phyloP scores from a whole-genome alignment of 148 eudicot genomes.

The Silene latifolia region DNA sequence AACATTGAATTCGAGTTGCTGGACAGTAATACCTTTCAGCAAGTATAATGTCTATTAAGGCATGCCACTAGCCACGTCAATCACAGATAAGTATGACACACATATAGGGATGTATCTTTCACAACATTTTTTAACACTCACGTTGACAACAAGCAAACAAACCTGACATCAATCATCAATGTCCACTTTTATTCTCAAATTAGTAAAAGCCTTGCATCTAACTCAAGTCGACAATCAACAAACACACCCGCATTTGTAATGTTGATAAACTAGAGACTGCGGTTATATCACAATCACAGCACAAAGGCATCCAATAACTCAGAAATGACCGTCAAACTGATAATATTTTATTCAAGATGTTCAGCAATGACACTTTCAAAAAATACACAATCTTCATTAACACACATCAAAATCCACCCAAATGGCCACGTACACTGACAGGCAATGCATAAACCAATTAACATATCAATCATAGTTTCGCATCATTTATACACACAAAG shows the following conservation, averaged over 20 bases:
- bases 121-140: neutral
- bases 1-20: too few species aligned
- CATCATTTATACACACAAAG: neutral
- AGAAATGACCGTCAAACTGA: neutral
- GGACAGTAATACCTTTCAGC: too few species aligned
- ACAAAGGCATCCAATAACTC: neutral
- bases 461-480: neutral
- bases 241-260: neutral
- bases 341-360: neutral
- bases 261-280: neutral
- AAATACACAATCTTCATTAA: neutral
- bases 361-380: neutral
- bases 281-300: neutral
- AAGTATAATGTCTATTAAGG: too few species aligned
- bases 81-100: neutral
- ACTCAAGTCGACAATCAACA: neutral
- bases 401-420: neutral
- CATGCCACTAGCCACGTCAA: too few species aligned
- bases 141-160: neutral
- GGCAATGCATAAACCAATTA: neutral
- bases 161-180: neutral
- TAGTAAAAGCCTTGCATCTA: neutral
- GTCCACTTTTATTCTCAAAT: neutral
- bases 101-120: neutral
- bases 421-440: neutral